Conservation (phyloP, 139 green algal genomes). For the Spirogloea muscicola region DNA sequence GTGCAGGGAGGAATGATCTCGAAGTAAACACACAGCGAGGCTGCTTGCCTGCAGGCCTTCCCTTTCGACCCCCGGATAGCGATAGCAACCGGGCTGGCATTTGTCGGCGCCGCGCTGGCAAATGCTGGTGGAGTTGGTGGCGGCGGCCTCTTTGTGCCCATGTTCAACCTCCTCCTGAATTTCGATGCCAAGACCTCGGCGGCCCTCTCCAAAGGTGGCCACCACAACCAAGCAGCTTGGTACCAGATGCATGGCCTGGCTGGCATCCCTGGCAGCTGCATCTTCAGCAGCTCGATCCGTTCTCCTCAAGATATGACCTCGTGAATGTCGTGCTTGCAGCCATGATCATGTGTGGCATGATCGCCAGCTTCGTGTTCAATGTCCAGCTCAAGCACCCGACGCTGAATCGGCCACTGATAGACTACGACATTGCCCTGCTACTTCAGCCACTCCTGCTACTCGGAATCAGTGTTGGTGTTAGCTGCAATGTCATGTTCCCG, state of each 20-base stretch:
- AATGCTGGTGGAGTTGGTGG: slow-evolving; percentile 28
- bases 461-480: slow-evolving; percentile 37
- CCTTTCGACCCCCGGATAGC: too few relatives aligned
- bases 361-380: slow-evolving; percentile 26
- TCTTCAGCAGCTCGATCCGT: too few relatives aligned
- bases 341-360: slow-evolving; percentile 33
- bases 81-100: slow-evolving; percentile 9
- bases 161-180: slow-evolving; percentile 30
- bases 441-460: slow-evolving; percentile 34
- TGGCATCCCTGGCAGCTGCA: too few relatives aligned
- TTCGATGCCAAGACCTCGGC: slow-evolving; percentile 29
- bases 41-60: too few relatives aligned
- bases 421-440: slow-evolving; percentile 33
- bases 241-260: too few relatives aligned
- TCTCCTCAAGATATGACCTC: too few relatives aligned
- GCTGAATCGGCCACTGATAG: slow-evolving; percentile 16
- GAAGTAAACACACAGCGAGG: too few relatives aligned
- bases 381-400: slow-evolving; percentile 32
- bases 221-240: too few relatives aligned
- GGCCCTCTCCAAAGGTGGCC: slow-evolving; percentile 12
- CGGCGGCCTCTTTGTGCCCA: slow-evolving; percentile 28
- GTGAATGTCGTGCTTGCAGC: too few relatives aligned
- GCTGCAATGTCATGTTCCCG: slow-evolving; percentile 39
- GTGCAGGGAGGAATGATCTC: too few relatives aligned
- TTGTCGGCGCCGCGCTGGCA: slow-evolving; percentile 20